Evolutionary conservation across 1,284 basidiomycete genomes (phyloP).

Genomic region (Spongiforma sp.): DNA sequence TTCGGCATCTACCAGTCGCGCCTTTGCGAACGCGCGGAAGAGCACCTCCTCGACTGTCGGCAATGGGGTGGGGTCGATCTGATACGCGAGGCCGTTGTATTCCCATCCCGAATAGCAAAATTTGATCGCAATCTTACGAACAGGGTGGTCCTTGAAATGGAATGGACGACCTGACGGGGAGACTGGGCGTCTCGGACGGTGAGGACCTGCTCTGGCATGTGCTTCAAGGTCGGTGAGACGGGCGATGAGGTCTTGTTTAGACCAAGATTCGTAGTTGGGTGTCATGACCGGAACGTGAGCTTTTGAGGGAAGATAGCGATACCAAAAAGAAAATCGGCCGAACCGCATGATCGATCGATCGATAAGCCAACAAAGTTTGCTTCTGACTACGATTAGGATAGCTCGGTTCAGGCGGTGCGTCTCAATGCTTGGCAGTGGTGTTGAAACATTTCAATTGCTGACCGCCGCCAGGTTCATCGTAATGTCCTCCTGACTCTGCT

Average conservation of each 20-base stretch:
- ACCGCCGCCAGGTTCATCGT: no score
- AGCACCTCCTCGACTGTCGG: constrained; percentile 93
- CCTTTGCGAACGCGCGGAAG: constrained; percentile 80
- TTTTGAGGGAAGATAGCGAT: constrained; percentile 33
- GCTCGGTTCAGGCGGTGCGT: no score
- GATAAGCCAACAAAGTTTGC: no score
- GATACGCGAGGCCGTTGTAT: constrained; percentile 90
- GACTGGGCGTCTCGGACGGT: constrained; percentile 4
- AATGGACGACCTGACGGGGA: constrained; percentile 43
- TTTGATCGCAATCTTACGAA: constrained; percentile 90
- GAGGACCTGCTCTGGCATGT: constrained; percentile 14
- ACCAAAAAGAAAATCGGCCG: constrained; percentile 33
- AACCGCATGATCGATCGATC: constrained; percentile 26
- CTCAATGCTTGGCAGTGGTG: no score
- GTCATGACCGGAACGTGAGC: constrained; percentile 35
- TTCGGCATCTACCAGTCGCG: constrained; percentile 75
- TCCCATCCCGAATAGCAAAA: constrained; percentile 94
- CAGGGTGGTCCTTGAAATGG: constrained; percentile 71
- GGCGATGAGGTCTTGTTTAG: constrained; percentile 70
- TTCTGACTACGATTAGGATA: no score
- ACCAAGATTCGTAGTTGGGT: constrained; percentile 60
- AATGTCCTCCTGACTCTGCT: no score
- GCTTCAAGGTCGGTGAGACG: constrained; percentile 61
- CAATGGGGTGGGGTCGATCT: constrained; percentile 68
- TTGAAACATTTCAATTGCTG: no score